Conservation (phyloP, 345 rosid genomes). For the Passiflora organensis region DNA sequence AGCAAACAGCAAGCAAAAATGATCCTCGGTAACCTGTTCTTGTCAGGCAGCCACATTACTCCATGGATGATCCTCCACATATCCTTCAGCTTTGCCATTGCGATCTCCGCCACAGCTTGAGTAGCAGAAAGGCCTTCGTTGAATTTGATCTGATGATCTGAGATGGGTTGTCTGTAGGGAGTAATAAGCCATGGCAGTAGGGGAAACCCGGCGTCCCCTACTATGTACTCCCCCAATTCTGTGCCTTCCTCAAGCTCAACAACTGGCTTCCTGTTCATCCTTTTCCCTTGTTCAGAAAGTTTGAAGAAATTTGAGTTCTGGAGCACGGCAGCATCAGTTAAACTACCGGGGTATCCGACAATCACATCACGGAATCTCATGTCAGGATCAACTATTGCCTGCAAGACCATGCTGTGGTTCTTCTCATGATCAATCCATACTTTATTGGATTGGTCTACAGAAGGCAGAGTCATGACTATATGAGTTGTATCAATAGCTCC, state of each 20-base stretch:
- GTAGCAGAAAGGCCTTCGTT: conserved; percentile 55
- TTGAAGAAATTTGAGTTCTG: conserved; percentile 53
- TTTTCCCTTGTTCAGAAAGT: conserved; percentile 54
- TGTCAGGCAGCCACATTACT: conserved; percentile 75
- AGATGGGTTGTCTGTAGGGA: conserved; percentile 50
- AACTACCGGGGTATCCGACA: conserved; percentile 66
- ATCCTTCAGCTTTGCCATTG: conserved; percentile 63
- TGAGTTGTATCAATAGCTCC: conserved; percentile 67
- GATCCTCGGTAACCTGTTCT: conserved; percentile 56
- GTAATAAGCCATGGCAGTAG: conserved; percentile 61
- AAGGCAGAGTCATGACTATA: conserved; percentile 55
- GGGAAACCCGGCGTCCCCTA: conserved; percentile 59
- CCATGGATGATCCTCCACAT: conserved; percentile 72
- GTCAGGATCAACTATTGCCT: conserved; percentile 61
- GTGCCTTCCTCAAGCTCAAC: conserved; percentile 33
- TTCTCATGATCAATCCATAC: conserved; percentile 61
- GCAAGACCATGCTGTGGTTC: conserved; percentile 71
- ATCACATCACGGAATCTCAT: conserved; percentile 68
- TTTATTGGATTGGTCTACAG: conserved; percentile 49
- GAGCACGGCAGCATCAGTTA: conserved; percentile 53
- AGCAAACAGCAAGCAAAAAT: conserved; percentile 65
- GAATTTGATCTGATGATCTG: conserved; percentile 40
- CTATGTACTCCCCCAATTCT: conserved; percentile 50
- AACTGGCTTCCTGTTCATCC: conserved; percentile 42
- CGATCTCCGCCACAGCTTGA: conserved; percentile 42